Conservation (phyloP, 257 asterid species). For the Nyctanthes arbortristis region DNA sequence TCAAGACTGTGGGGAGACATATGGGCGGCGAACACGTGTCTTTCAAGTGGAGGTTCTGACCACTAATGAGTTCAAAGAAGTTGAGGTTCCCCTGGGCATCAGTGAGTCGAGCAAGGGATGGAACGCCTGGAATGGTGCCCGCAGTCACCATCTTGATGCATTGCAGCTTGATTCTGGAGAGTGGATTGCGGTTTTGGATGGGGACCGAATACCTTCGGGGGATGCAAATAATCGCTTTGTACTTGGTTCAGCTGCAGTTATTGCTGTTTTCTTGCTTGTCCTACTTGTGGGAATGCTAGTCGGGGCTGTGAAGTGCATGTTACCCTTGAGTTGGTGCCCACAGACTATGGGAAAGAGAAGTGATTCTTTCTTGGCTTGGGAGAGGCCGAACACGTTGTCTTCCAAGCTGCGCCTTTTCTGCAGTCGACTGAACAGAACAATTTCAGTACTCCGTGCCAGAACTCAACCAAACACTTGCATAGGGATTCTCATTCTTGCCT, state of each 20-base stretch:
- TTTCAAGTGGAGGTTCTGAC: slow-evolving; percentile 65
- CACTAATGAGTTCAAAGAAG: slow-evolving; percentile 64
- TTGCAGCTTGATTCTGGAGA: slow-evolving; percentile 77
- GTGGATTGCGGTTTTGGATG: slow-evolving; percentile 88
- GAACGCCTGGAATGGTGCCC: slow-evolving; percentile 93
- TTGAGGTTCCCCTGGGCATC: slow-evolving; percentile 62
- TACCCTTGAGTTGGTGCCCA: slow-evolving; percentile 93
- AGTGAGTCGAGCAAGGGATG: slow-evolving; percentile 64
- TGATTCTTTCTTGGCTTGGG: slow-evolving; percentile 62
- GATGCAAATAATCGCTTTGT: slow-evolving; percentile 58
- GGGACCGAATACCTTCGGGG: slow-evolving; percentile 86
- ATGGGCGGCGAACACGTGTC: slow-evolving; percentile 65
- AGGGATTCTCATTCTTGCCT: slow-evolving; percentile 45
- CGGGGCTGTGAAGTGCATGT: slow-evolving; percentile 67
- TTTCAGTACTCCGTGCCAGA: slow-evolving; percentile 56
- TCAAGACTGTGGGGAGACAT: slow-evolving; percentile 88
- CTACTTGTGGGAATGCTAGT: slow-evolving; percentile 68
- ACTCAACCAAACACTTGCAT: slow-evolving; percentile 56
- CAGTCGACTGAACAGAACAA: slow-evolving; percentile 70
- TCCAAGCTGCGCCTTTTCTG: slow-evolving; percentile 63
- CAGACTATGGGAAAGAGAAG: slow-evolving; percentile 82
- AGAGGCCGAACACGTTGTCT: slow-evolving; percentile 54
- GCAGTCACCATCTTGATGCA: slow-evolving; percentile 82
- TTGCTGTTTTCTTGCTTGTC: slow-evolving; percentile 55
- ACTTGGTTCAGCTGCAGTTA: slow-evolving; percentile 57